A percentile compares a stretch with the other conserved stretches of the same genome.
Evolutionary conservation across 768 basidiomycete species (phyloP).

Genomic region (Russula virescens): DNA sequence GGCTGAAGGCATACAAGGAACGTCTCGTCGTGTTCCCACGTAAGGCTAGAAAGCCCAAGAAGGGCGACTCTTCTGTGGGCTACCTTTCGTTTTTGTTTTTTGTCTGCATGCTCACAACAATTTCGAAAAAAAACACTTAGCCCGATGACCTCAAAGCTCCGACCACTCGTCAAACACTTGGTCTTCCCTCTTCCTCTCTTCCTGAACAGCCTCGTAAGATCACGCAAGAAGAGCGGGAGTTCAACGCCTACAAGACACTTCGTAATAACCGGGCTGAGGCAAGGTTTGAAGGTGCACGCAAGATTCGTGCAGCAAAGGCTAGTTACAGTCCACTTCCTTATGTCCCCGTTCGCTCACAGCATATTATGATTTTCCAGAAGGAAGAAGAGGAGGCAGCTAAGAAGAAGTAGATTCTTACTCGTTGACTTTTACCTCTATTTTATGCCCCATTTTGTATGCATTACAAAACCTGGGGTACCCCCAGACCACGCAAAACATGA

Average conservation of each 20-base stretch:
- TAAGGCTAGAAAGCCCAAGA: constrained; percentile 92
- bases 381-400: constrained; percentile 90
- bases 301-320: constrained; percentile 81
- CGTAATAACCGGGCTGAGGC: constrained; percentile 76
- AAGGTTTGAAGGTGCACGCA: constrained; percentile 83
- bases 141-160: constrained; percentile 75
- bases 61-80: constrained; percentile 87
- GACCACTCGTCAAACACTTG: constrained; percentile 60
- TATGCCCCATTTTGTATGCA: constrained; percentile 30
- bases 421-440: constrained; percentile 22
- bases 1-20: constrained; percentile 88
- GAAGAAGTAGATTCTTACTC: constrained; percentile 61
- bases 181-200: constrained; percentile 61
- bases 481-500: constrained; percentile 30
- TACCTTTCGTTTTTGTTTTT: not conserved
- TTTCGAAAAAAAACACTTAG: constrained; percentile 38
- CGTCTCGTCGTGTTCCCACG: constrained; percentile 96
- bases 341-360: constrained; percentile 21
- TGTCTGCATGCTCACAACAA: constrained; percentile 13
- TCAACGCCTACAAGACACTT: constrained; percentile 85
- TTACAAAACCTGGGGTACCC: constrained; percentile 34
- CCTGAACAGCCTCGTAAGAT: constrained; percentile 91
- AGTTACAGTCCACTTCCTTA: constrained; percentile 28
- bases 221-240: constrained; percentile 81
- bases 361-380: constrained; percentile 44